Conservation (phyloP, 73 alveolate species). For the Tetrahymena thermophila region DNA sequence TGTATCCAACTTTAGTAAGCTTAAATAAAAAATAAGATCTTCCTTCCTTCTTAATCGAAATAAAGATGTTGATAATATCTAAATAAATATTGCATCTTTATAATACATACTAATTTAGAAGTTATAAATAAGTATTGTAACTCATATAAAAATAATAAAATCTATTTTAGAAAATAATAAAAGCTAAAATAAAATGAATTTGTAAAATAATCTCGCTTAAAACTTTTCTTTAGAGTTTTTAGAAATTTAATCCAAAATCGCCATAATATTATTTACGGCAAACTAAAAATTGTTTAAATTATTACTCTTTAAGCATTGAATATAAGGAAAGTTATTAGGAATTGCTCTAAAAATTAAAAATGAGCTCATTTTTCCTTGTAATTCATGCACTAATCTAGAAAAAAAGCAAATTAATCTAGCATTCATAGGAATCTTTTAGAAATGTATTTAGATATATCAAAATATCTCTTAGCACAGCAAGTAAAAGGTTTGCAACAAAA, state of each 20-base stretch:
- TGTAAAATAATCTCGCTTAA: background rate
- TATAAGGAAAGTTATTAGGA: background rate
- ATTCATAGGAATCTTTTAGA: too few relatives aligned
- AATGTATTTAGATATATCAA: background rate
- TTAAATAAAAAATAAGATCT: background rate
- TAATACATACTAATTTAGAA: background rate
- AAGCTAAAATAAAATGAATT: background rate
- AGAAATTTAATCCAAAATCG: background rate
- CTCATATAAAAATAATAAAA: too few relatives aligned
- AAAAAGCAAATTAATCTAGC: background rate
- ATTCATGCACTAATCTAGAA: background rate
- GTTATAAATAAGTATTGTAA: background rate
- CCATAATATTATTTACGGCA: background rate
- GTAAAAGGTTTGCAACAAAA: background rate
- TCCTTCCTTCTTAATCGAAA: background rate
- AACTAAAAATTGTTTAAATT: background rate
- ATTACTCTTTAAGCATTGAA: background rate
- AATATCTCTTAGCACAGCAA: background rate
- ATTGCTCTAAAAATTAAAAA: background rate
- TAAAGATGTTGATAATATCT: background rate
- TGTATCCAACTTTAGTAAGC: background rate
- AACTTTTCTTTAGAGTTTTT: background rate
- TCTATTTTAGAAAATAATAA: background rate
- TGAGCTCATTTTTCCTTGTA: background rate
- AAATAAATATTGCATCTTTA: too few relatives aligned